Base-by-base conservation (phyloP, 345 rosid species). In the Eucalyptus coolabah region DNA sequence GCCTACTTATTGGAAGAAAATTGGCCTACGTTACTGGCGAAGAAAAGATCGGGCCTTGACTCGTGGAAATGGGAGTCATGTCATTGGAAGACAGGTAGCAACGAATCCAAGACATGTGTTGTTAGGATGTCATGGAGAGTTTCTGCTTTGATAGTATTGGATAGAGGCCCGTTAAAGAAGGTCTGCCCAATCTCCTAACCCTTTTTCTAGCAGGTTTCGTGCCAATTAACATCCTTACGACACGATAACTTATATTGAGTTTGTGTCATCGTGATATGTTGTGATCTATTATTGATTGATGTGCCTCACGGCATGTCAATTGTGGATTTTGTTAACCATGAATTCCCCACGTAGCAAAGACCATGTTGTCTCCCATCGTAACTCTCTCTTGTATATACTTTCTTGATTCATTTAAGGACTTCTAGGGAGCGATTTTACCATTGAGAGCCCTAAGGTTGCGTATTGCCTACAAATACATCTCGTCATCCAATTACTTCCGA, bases 201-300 rank as follows among this genome's bases (percentile, higher is more conserved):
- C 37, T 14, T 65, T 67, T 65, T 65, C 72, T n/a, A 14, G 18
- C 9, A 0, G 37, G 72, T 6, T n/a, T 65, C 5, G 34, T 14
- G 10, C 2, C 34, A 0, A 30, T 65, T n/a, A 65, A 3, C 72
- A 65, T 13, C 72, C 37, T 14, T 6, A 14, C 1, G 19, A 65
- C 72, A 2, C 5, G 5, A n/a, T n/a, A 13, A 6, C 19, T 30
- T 7, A 7, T 65, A 65, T 65, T 0, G 0, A n/a, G 72, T 28
- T 30, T 4, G 6, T 28, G 9, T 63, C 17, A 28, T 63, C 69
- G 0, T 7, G 72, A 65, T 63, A 2, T 30, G 19, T n/a, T 7
- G 37, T 1, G 1, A 65, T 14, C 0, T 5, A n/a, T 7, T 30
- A 30, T 14, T 0, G 2, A n/a, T 0, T 1, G 19, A 65, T 30